Percentiles rank a stretch among this genome's conserved stretches.
These are phyloP conservation scores for Xylaria bambusicola DNA, from an alignment of 495 filamentous ascomycete species.

Conservation along the genomic window DNA sequence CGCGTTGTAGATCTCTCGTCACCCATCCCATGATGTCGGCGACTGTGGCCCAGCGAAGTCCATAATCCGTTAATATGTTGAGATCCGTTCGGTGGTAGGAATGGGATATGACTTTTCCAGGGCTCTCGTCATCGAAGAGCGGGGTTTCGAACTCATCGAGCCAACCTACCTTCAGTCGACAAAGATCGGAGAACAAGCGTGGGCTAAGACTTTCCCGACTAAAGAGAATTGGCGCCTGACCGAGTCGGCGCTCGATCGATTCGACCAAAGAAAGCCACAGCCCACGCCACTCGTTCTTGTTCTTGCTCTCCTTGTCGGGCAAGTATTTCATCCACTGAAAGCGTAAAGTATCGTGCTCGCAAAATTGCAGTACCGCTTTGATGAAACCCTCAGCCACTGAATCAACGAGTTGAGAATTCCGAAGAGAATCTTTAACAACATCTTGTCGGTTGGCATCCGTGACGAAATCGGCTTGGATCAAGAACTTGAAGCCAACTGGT, in stretches of 20 bases:
- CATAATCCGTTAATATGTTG: background rate
- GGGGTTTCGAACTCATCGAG: background rate
- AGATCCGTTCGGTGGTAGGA: background rate
- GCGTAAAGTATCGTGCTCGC: slow-evolving; percentile 23
- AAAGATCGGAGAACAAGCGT: background rate
- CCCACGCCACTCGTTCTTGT: slow-evolving; percentile 7
- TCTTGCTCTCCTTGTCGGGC: slow-evolving; percentile 18
- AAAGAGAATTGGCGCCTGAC: background rate
- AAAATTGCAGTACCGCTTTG: slow-evolving; percentile 30
- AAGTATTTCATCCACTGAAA: slow-evolving; percentile 39
- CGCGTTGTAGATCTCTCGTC: background rate
- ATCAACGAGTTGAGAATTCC: slow-evolving; percentile 29
- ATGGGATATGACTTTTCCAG: background rate
- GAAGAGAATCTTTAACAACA: slow-evolving; percentile 29
- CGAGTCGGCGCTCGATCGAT: slow-evolving; percentile 20
- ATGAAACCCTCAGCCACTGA: slow-evolving; percentile 34
- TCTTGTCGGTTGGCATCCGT: slow-evolving; percentile 47
- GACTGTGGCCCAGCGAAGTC: background rate
- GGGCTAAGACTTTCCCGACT: background rate
- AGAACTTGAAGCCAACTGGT: slow-evolving; percentile 42
- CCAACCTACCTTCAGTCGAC: background rate
- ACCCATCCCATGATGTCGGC: background rate
- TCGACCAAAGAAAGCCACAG: slow-evolving; percentile 23
- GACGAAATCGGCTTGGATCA: slow-evolving; percentile 52
- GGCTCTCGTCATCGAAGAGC: background rate